These are phyloP conservation scores for Diatrype stigma DNA, from an alignment of 2,329 filamentous ascomycete genomes.

Conservation along the genomic window DNA sequence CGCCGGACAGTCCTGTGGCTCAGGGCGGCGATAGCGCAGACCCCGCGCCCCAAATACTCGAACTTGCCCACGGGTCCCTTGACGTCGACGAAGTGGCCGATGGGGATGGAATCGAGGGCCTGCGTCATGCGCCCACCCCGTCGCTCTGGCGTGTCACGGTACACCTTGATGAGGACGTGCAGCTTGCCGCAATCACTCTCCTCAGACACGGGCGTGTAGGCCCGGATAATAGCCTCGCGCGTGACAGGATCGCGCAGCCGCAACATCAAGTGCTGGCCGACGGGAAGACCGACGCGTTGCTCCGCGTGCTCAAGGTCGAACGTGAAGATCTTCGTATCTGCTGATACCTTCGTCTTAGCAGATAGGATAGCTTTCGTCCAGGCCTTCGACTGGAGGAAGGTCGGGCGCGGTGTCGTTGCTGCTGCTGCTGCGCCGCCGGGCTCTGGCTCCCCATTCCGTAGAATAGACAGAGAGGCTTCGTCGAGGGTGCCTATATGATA, in stretches of 20 bases:
- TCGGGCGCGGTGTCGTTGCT: conserved; percentile 46
- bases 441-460: conserved; percentile 39
- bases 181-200: conserved; percentile 56
- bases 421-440: conserved; percentile 34
- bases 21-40: conserved; percentile 52
- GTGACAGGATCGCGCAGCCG: conserved; percentile 69
- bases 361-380: conserved; percentile 73
- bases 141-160: conserved; percentile 54
- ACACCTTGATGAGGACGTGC: conserved; percentile 79
- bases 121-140: conserved; percentile 78
- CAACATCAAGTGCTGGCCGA: conserved; percentile 85
- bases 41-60: conserved; percentile 67
- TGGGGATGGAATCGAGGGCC: conserved; percentile 67
- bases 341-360: conserved; percentile 65
- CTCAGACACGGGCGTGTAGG: conserved; percentile 81
- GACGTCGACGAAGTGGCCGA: conserved; percentile 74
- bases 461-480: conserved; percentile 48
- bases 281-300: conserved; percentile 71
- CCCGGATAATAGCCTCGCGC: conserved; percentile 70
- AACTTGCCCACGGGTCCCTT: conserved; percentile 88
- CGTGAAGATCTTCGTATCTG: conserved; percentile 76
- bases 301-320: conserved; percentile 70
- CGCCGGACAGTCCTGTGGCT: conserved; percentile 47
- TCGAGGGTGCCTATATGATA: conserved; percentile 83
- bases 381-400: conserved; percentile 66